A percentile compares a stretch with the other conserved stretches of the same genome.
phyloP scores from a whole-genome alignment of 2,329 filamentous ascomycete genomes.

The Nannizziopsis barbatae region DNA sequence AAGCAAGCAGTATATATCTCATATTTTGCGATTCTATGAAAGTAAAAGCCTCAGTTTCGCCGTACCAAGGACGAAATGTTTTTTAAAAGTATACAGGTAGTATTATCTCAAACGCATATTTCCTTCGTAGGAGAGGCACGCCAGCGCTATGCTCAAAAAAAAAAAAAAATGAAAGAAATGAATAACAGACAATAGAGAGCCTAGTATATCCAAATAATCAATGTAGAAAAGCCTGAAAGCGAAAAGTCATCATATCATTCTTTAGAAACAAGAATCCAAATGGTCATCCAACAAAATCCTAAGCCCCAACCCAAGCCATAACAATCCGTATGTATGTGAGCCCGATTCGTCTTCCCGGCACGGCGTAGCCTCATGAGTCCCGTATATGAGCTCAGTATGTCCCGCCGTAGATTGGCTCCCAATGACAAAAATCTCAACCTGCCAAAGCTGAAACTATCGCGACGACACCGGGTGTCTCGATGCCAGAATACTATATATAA shows the following conservation, averaged over 20 bases:
- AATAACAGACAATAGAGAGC: neutral
- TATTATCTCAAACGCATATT: neutral
- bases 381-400: neutral
- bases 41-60: neutral
- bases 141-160: constrained; percentile 13
- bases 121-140: constrained; percentile 8
- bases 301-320: neutral
- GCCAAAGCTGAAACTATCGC: too few relatives aligned
- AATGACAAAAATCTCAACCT: neutral
- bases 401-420: neutral
- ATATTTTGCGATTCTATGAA: neutral
- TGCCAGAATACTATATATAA: constrained; percentile 6
- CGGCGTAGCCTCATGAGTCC: neutral
- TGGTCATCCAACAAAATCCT: constrained; percentile 3
- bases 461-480: neutral
- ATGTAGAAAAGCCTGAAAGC: constrained; percentile 16
- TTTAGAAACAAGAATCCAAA: constrained; percentile 9
- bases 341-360: neutral
- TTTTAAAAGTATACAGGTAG: neutral
- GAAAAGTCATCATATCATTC: constrained; percentile 10
- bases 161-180: neutral
- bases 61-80: neutral
- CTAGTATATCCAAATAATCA: constrained; percentile 6
- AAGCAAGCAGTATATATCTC: neutral
- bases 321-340: neutral